Conservation (phyloP, 768 basidiomycete species). For the Suillus hirtellus region DNA sequence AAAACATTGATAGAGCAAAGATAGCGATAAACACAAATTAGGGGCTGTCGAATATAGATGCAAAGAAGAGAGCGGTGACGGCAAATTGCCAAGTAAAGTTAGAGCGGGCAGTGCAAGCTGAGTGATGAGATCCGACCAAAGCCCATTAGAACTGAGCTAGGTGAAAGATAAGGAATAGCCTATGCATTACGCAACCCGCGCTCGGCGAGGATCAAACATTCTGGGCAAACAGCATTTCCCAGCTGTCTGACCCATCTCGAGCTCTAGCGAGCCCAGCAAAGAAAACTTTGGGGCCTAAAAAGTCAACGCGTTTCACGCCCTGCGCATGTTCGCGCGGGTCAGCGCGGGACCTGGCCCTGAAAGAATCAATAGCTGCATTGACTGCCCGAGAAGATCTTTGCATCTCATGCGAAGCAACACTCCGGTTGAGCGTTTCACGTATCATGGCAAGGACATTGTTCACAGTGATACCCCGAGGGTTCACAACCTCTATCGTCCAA, state of each 20-base stretch:
- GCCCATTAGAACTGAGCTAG: neutral
- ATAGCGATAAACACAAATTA: slow-evolving; percentile 6
- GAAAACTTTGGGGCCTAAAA: slow-evolving; percentile 31
- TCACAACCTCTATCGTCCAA: slow-evolving; percentile 34
- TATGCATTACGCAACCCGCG: neutral
- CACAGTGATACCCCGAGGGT: slow-evolving; percentile 27
- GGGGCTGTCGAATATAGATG: slow-evolving; percentile 7
- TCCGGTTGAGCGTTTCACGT: slow-evolving; percentile 26
- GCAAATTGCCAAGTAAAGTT: slow-evolving; percentile 1
- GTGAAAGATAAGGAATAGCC: slow-evolving; percentile 1
- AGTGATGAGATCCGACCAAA: neutral
- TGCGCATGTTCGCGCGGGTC: slow-evolving; percentile 38
- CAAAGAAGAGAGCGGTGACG: neutral
- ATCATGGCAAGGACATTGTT: slow-evolving; percentile 31
- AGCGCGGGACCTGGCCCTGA: slow-evolving; percentile 28
- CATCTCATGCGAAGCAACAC: slow-evolving; percentile 28
- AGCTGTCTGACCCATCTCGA: slow-evolving; percentile 28
- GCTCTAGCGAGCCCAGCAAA: slow-evolving; percentile 34
- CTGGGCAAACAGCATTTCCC: slow-evolving; percentile 29
- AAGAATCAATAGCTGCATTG: slow-evolving; percentile 31
- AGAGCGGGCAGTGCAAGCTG: neutral
- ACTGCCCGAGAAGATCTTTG: slow-evolving; percentile 16
- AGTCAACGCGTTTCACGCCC: slow-evolving; percentile 42
- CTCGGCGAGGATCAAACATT: slow-evolving; percentile 18
- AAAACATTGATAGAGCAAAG: neutral